These are phyloP conservation scores for Candida awuae DNA, from an alignment of 805 yeast genomes.

Conservation along the genomic window DNA sequence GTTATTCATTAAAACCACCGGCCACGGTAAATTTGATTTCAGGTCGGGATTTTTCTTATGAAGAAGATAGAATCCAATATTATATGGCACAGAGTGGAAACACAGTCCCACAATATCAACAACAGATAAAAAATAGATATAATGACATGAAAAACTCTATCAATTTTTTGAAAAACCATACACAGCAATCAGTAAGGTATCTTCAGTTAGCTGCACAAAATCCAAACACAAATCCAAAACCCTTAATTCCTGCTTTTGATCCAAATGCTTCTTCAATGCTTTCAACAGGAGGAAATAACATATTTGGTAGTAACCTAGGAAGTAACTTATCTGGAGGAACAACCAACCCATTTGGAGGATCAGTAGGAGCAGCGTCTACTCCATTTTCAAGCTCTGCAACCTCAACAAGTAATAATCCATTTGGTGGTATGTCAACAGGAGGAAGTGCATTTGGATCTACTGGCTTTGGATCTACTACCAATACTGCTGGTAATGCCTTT, in stretches of 20 bases:
- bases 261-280: not conserved
- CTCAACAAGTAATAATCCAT: conserved; percentile 6
- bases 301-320: too few relatives aligned
- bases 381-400: not conserved
- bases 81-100: conserved; percentile 35
- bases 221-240: conserved; percentile 17
- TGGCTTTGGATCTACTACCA: conserved; percentile 3
- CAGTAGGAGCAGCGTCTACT: conserved; percentile 6
- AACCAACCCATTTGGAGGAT: conserved; percentile 11
- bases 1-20: conserved; percentile 43
- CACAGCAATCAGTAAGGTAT: conserved; percentile 48
- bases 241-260: conserved; percentile 21
- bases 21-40: conserved; percentile 41
- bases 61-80: conserved; percentile 43
- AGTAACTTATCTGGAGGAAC: too few relatives aligned
- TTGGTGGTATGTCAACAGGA: conserved; percentile 13
- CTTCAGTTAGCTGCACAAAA: conserved; percentile 39
- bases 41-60: conserved; percentile 47
- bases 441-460: conserved; percentile 7
- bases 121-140: conserved; percentile 34
- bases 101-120: conserved; percentile 32
- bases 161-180: conserved; percentile 30
- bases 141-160: conserved; percentile 41
- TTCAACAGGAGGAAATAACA: not conserved
- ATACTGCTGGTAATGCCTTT: conserved; percentile 3